Percentiles rank a stretch among this genome's conserved stretches.
phyloP scores from a whole-genome alignment of 805 yeast genomes.

The Scheffersomyces lignosus region DNA sequence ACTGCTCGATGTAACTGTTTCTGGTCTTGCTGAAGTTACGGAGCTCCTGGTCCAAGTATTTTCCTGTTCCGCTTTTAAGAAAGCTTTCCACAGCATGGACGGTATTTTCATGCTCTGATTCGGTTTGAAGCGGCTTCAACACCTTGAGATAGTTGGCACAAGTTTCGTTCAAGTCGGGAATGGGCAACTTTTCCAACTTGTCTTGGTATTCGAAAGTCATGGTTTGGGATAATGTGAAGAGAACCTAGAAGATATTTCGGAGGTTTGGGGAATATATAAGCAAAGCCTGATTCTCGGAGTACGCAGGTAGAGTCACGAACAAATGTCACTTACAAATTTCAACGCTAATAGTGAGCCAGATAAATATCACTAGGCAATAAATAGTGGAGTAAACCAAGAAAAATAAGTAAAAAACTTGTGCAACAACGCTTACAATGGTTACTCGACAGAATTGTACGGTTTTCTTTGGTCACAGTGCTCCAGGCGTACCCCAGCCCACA shows the following conservation, averaged over 20 bases:
- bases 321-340: too few relatives aligned
- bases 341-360: too few relatives aligned
- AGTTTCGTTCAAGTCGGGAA: constrained; percentile 72
- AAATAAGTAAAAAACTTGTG: too few relatives aligned
- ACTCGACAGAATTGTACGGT: too few relatives aligned
- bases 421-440: too few relatives aligned
- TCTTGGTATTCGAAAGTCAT: constrained; percentile 60
- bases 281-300: too few relatives aligned
- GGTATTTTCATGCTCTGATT: constrained; percentile 64
- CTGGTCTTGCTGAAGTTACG: constrained; percentile 60
- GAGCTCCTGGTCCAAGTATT: constrained; percentile 63
- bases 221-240: background rate
- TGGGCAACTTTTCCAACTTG: constrained; percentile 66
- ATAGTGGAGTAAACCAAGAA: too few relatives aligned
- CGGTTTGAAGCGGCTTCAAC: constrained; percentile 79
- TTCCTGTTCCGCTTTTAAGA: constrained; percentile 49
- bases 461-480: too few relatives aligned
- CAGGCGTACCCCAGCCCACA: too few relatives aligned
- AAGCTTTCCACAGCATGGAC: constrained; percentile 56
- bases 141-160: constrained; percentile 64
- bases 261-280: background rate
- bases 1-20: constrained; percentile 86
- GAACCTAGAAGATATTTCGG: background rate
- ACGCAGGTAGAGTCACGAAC: too few relatives aligned
- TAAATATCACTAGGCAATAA: too few relatives aligned